phyloP scores from a whole-genome alignment of 805 yeast species.

The Hanseniaspora clermontiae region DNA sequence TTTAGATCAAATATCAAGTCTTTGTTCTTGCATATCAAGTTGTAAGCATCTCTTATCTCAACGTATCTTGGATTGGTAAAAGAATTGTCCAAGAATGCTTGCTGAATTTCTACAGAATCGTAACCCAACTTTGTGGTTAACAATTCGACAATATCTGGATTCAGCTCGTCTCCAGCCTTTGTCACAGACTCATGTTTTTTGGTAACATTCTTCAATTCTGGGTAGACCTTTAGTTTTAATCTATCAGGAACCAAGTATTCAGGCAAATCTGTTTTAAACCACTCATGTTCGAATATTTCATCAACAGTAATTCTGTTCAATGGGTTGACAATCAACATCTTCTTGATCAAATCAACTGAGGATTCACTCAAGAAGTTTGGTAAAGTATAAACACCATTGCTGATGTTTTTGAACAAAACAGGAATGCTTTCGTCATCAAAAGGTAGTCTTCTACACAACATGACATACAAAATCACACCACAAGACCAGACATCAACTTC shows the following conservation, averaged over 20 bases:
- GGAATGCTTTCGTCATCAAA: constrained; percentile 96
- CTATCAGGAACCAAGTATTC: constrained; percentile 56
- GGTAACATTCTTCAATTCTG: constrained; percentile 15
- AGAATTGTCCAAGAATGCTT: constrained; percentile 40
- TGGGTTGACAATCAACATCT: constrained; percentile 91
- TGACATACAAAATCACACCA: constrained; percentile 87
- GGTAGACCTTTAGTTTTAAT: not conserved
- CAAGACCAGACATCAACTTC: constrained; percentile 98
- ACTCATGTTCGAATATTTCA: constrained; percentile 84
- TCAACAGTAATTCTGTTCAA: constrained; percentile 83
- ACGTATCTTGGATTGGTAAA: constrained; percentile 41
- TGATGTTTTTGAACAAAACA: constrained; percentile 79
- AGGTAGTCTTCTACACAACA: constrained; percentile 91
- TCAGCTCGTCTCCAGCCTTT: constrained; percentile 34
- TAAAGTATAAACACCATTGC: constrained; percentile 81
- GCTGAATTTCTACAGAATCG: constrained; percentile 68
- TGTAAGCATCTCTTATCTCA: constrained; percentile 78
- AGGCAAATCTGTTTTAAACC: constrained; percentile 77
- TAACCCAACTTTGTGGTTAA: constrained; percentile 79
- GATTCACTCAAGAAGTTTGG: constrained; percentile 81
- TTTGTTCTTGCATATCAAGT: constrained; percentile 68
- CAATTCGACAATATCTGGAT: constrained; percentile 63
- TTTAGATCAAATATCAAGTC: constrained; percentile 55
- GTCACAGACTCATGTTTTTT: constrained; percentile 25
- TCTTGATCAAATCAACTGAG: constrained; percentile 66